Base-by-base conservation (phyloP, 192 early-diverging fungal genomes). In the Coemansia sp. region DNA sequence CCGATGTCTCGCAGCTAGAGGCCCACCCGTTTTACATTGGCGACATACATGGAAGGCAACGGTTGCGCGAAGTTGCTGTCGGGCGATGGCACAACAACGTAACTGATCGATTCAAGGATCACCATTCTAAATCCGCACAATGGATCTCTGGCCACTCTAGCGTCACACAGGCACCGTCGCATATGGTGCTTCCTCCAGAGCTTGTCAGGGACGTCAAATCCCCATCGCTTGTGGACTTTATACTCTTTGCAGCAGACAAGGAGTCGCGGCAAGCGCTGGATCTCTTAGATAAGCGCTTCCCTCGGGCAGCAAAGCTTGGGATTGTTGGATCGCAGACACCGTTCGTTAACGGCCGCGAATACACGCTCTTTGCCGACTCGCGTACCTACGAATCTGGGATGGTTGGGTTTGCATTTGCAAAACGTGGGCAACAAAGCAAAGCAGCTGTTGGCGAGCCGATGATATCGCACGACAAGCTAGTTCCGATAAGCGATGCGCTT, bases 251-350 rank as follows among this genome's bases (percentile, higher is more conserved):
- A 8, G 41, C 75, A 0, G 80, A 83, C 34, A 63, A 61, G 20
- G 80, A 83, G 21, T 73, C 75, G 2, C 67, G 64, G 5, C 75
- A 83, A 64, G 61, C 63, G 0, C 41, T 67, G 18, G 71, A 83
- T 45, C 67, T 65, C 12, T 53, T 83, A 36, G 75, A 77, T 14
- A 21, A 10, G 15, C 66, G 48, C 20, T 83, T 83, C 39, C 75
- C 80, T 11, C n/a, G 24, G 15, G 74, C 80, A 1, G 11, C 52
- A n/a, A 83, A 71, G 83, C 46, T 77, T 20, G 80, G 75, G 0
- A 56, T 77, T 9, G 75, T 77, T 8, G 80, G 80, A 2, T 53
- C 75, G 7, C 75, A 67, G 33, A 83, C 80, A 2, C 80, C 80
- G 9, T 83, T 83, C 55, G 18, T 83, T 10, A 83, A 83, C 43